phyloP scores from a whole-genome alignment of 805 yeast species.

The Candida peoriensis region DNA sequence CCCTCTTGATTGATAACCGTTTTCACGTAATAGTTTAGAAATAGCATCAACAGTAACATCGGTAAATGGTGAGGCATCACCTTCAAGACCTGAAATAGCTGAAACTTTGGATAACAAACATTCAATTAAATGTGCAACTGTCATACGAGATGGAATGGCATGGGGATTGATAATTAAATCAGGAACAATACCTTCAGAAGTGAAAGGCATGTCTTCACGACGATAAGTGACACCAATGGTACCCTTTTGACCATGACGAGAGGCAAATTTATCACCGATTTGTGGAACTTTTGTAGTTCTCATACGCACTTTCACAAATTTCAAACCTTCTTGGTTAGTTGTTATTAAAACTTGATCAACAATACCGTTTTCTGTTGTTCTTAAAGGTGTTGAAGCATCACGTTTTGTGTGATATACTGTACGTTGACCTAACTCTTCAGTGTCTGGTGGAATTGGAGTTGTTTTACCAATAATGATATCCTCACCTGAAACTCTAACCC shows the following conservation, averaged over 20 bases:
- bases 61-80: conserved; percentile 99
- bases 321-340: conserved; percentile 96
- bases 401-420: conserved; percentile 97
- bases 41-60: conserved; percentile 98
- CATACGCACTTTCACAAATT: conserved; percentile 97
- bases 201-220: conserved; percentile 98
- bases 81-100: conserved; percentile 91
- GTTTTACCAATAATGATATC: conserved; percentile 98
- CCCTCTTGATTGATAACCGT: conserved; percentile 97
- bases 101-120: conserved; percentile 95
- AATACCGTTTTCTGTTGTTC: conserved; percentile 97
- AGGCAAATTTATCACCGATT: conserved; percentile 98
- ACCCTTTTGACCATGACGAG: conserved; percentile 99
- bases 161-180: conserved; percentile 97
- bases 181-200: conserved; percentile 93
- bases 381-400: conserved; percentile 95
- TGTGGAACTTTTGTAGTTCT: conserved; percentile 98
- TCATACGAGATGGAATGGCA: conserved; percentile 99
- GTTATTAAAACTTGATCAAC: conserved; percentile 96
- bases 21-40: conserved; percentile 85
- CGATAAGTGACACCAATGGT: conserved; percentile 98
- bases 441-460: conserved; percentile 98
- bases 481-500: conserved; percentile 98
- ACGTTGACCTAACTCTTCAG: conserved; percentile 97
- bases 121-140: conserved; percentile 98